Conservation (phyloP, 2,329 filamentous ascomycete species). For the Fusarium sublunatum region DNA sequence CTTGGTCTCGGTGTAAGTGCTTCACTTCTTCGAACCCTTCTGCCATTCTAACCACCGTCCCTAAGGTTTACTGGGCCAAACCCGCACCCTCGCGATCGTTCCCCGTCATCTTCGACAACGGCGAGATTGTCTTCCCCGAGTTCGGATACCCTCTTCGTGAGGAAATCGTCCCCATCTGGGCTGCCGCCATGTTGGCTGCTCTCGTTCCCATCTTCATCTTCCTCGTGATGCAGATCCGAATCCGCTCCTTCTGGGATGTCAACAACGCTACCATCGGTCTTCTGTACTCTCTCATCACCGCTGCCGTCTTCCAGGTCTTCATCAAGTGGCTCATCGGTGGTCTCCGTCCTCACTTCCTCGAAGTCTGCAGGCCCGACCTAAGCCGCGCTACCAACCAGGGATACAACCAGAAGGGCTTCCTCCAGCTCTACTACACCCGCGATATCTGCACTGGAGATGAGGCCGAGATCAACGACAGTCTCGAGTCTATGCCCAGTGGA, state of each 20-base stretch:
- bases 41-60: background rate
- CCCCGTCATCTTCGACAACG: constrained; percentile 72
- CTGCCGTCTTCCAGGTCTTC: constrained; percentile 81
- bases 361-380: constrained; percentile 71
- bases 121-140: constrained; percentile 75
- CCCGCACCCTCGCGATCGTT: constrained; percentile 77
- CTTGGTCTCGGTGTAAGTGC: constrained; percentile 72
- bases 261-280: constrained; percentile 79
- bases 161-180: constrained; percentile 78
- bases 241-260: constrained; percentile 75
- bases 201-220: constrained; percentile 75
- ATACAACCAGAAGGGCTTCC: constrained; percentile 64
- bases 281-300: constrained; percentile 75
- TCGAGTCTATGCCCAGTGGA: constrained; percentile 79
- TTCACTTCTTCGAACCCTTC: too few species aligned
- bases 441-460: constrained; percentile 76
- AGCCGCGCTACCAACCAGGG: constrained; percentile 42
- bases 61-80: constrained; percentile 69
- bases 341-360: constrained; percentile 77
- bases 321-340: constrained; percentile 81
- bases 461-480: constrained; percentile 72
- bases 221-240: constrained; percentile 72
- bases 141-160: constrained; percentile 78
- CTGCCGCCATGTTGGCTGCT: constrained; percentile 72
- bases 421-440: constrained; percentile 73